phyloP scores from a whole-genome alignment of 2,329 filamentous ascomycete genomes.

The Microcera coccophila region DNA sequence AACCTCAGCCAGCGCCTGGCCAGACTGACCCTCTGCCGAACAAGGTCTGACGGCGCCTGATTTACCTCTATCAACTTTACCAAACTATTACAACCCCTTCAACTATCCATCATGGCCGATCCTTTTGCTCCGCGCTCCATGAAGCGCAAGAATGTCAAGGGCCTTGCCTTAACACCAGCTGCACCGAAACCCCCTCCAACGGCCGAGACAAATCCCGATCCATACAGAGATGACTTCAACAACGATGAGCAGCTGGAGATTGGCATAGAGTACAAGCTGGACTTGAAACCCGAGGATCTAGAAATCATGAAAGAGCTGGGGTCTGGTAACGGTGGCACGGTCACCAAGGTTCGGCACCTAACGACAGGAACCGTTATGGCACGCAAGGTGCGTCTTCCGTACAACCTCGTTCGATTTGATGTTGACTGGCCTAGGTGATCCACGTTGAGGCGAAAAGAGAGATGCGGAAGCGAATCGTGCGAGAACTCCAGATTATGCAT shows the following conservation, averaged over 20 bases:
- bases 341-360: constrained; percentile 95
- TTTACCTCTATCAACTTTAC: constrained; percentile 1
- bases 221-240: constrained; percentile 56
- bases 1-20: constrained; percentile 14
- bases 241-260: constrained; percentile 74
- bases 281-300: constrained; percentile 86
- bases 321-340: constrained; percentile 93
- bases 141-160: constrained; percentile 99
- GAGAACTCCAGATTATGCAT: constrained; percentile 97
- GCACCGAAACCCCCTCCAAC: constrained; percentile 68
- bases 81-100: background rate
- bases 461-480: constrained; percentile 92
- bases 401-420: background rate
- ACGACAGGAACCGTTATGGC: constrained; percentile 97
- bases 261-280: constrained; percentile 92
- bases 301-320: constrained; percentile 92
- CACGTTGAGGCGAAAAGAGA: constrained; percentile 98
- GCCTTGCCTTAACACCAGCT: constrained; percentile 78
- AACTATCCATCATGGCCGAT: constrained; percentile 52
- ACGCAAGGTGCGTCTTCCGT: constrained; percentile 69
- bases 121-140: constrained; percentile 70
- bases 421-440: constrained; percentile 91
- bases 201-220: constrained; percentile 64
- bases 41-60: constrained; percentile 9
- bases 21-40: constrained; percentile 15